A percentile compares a stretch with the other conserved stretches of the same genome.
phyloP scores from a whole-genome alignment of 2,329 filamentous ascomycete genomes.

The Blumeria hordei region DNA sequence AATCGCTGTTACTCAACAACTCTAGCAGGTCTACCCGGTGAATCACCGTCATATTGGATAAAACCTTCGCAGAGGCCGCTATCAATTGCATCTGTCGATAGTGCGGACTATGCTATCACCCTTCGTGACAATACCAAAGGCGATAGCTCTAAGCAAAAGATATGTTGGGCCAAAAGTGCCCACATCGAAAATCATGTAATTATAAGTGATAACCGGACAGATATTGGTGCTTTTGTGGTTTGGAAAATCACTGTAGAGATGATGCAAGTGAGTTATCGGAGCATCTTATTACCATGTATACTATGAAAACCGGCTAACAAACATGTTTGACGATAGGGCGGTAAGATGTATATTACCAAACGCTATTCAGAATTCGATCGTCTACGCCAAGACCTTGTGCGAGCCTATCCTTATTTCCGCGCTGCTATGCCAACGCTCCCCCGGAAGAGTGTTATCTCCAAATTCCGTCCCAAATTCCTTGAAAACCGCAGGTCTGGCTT shows the following conservation, averaged over 20 bases:
- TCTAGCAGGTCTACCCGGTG: too few relatives aligned
- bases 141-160: constrained; percentile 26
- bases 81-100: constrained; percentile 23
- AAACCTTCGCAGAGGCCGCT: constrained; percentile 13
- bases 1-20: too few relatives aligned
- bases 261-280: constrained; percentile 35
- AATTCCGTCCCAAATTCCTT: constrained; percentile 63
- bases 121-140: constrained; percentile 29
- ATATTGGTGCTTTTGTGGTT: constrained; percentile 67
- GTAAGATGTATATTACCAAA: constrained; percentile 37
- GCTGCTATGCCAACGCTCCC: constrained; percentile 75
- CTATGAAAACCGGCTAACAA: too few relatives aligned
- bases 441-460: constrained; percentile 74
- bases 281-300: not conserved
- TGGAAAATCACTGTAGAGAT: constrained; percentile 84
- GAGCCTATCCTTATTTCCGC: constrained; percentile 63
- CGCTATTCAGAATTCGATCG: constrained; percentile 89
- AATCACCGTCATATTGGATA: constrained; percentile 19
- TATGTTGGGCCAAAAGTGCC: constrained; percentile 41
- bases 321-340: constrained; percentile 21
- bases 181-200: constrained; percentile 31
- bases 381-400: constrained; percentile 46
- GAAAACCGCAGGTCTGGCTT: constrained; percentile 63
- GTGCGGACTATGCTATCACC: constrained; percentile 28
- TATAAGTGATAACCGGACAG: constrained; percentile 17